Conservation (phyloP, 2,329 filamentous ascomycete species). For the Phoma sp. region DNA sequence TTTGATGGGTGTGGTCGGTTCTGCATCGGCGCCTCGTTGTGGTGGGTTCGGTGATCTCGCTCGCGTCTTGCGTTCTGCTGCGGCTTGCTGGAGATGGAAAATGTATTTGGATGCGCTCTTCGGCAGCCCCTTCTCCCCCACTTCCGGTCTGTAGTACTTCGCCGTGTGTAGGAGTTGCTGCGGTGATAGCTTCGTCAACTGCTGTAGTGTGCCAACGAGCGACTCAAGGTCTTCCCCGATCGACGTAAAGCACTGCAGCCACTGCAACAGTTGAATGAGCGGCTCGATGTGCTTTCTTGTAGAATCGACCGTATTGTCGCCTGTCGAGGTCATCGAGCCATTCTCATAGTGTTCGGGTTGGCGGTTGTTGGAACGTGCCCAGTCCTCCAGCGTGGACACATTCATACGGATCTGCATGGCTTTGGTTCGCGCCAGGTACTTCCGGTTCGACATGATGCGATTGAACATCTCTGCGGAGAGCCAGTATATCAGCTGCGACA, state of each 20-base stretch:
- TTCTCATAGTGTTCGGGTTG: constrained; percentile 95
- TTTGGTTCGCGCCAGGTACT: constrained; percentile 94
- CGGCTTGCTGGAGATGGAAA: constrained; percentile 78
- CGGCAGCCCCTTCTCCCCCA: constrained; percentile 89
- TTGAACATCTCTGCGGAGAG: constrained; percentile 96
- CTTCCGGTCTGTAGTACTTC: constrained; percentile 91
- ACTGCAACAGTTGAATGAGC: constrained; percentile 92
- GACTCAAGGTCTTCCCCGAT: constrained; percentile 89
- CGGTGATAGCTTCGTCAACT: constrained; percentile 82
- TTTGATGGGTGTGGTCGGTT: constrained; percentile 44
- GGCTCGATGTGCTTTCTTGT: constrained; percentile 85
- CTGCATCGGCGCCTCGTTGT: constrained; percentile 45
- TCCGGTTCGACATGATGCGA: constrained; percentile 93
- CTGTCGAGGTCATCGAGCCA: constrained; percentile 82
- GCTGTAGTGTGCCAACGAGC: constrained; percentile 85
- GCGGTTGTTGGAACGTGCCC: constrained; percentile 91
- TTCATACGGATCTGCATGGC: constrained; percentile 99
- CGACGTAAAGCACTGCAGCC: constrained; percentile 97
- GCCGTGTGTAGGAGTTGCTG: constrained; percentile 91
- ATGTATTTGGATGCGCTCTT: constrained; percentile 91
- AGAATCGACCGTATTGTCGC: constrained; percentile 86
- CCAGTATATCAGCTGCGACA: constrained; percentile 96
- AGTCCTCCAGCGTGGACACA: constrained; percentile 92
- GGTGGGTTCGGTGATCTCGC: constrained; percentile 41
- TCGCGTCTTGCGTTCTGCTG: constrained; percentile 57